Evolutionary conservation across 108 stramenopile species (phyloP), one percentile per base, ranked within the genome.

Genomic region (Hondaea fermentalgiana): DNA sequence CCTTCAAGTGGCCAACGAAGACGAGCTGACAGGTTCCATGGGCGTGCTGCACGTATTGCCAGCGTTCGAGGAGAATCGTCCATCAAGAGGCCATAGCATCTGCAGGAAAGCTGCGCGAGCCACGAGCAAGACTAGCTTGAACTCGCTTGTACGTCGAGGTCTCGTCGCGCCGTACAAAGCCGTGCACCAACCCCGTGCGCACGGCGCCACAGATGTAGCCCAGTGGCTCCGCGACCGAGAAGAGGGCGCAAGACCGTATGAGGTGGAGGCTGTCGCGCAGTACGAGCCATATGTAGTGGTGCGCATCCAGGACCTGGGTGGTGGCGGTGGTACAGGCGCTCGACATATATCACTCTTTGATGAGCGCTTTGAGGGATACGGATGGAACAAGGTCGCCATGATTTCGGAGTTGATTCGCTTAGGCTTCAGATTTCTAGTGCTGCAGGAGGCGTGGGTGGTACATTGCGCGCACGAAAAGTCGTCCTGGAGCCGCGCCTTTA

Each of bases 391-490:
- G 23, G 76, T 53, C 6, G 45, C 76, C n/a, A 53, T 83, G 49
- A 83, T 83, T 2, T 43, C 76, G 5, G 51, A 47, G 19, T 53
- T 83, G 49, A 17, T 25, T 6, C 76, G n/a, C 17, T n/a, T 17
- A 83, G 76, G 76, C n/a, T 83, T 83, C 51, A 47, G 3, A 6
- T 83, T 83, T 45, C 43, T 83, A 16, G 76, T 83, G 8, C 23
- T 83, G 12, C 51, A 8, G 51, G 45, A 47, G 6, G 19, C 49
- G 5, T 83, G 76, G 76, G 76, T 83, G 51, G 23, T 83, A 53
- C 76, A 83, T 83, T 83, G 76, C 76, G 49, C 45, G 51, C 76
- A 83, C 49, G 49, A 47, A 83, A 83, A 83, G 51, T 83, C 76
- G 76, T 6, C 49, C 12, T 53, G 51, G 51, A 83, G 76, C 51